Evolutionary conservation across 2,329 filamentous ascomycete species (phyloP), one percentile per base, ranked within the genome.

Genomic region (Epichloe glyceriae): DNA sequence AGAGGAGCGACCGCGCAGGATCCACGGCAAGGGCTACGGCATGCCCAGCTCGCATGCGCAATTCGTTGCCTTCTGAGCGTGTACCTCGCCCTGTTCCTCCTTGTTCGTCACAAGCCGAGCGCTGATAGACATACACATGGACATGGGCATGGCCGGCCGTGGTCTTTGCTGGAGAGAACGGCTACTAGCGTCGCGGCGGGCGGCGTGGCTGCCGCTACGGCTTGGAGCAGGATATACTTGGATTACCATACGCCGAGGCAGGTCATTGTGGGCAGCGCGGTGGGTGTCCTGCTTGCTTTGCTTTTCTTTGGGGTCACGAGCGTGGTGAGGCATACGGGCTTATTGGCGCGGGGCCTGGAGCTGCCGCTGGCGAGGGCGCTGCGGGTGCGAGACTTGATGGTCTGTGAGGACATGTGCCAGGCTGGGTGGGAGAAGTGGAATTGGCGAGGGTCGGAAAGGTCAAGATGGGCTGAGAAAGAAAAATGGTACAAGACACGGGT

Each of bases 41-140:
- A 98, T 98, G 94, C 93, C 93, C 49, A 77, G 73, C 43, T 96
- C 90, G 38, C 93, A 98, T 70, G 86, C 93, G 8, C 93, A 98
- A 71, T 98, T 96, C 65, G 86, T 91, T 54, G 79, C 85, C 51
- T 98, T 88, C 73, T 97, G 95, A 85, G 88, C 52, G 71, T 95
- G 52, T 93, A 86, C 55, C 71, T 97, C 53, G 75, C 80, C 22
- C 73, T 98, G 19, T 97, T 97, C 71, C 76, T 98, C 43, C 76
- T 95, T 44, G 72, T 90, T 53, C 80, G 91, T 54, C 89, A 95
- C 67, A 73, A 74, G 5, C 84, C 85, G 50, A 63, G 63, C 70
- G 58, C 51, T 51, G 50, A 48, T 19, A 49, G 40, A 46, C 43
- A 47, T 30, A 45, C 37, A 49, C 37, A 47, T 3, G 22, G 22